Conservation (phyloP, 2,329 filamentous ascomycete genomes). For the Phialophora expanda region DNA sequence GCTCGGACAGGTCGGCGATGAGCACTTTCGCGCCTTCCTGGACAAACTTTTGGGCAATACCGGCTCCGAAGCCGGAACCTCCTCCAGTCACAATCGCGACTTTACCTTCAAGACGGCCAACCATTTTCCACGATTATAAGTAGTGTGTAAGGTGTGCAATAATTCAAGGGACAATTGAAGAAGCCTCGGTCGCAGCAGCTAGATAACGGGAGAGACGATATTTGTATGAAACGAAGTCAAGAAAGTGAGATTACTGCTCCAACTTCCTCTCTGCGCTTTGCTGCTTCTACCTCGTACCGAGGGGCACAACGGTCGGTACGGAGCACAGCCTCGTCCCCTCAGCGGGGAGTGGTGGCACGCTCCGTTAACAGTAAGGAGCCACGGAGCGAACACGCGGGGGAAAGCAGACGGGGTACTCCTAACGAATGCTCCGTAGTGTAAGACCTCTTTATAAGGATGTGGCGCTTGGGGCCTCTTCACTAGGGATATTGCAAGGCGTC, state of each 20-base stretch:
- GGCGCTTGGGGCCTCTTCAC: too few relatives aligned
- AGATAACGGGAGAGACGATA: neutral
- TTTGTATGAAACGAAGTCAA: neutral
- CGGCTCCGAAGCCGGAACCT: constrained; percentile 51
- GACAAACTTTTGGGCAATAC: constrained; percentile 48
- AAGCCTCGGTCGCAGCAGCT: neutral
- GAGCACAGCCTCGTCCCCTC: constrained; percentile 21
- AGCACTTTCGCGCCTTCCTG: constrained; percentile 46
- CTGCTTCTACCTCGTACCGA: neutral
- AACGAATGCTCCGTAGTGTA: too few relatives aligned
- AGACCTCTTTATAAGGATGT: too few relatives aligned
- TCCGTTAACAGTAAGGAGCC: neutral
- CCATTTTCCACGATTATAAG: constrained; percentile 14
- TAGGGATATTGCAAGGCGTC: too few relatives aligned
- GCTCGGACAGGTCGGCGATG: constrained; percentile 40
- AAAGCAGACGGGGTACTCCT: neutral
- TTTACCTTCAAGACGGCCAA: constrained; percentile 45
- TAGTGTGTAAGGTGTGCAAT: neutral
- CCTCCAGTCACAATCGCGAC: constrained; percentile 51
- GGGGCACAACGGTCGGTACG: constrained; percentile 1
- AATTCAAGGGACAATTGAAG: neutral
- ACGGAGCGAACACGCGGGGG: constrained; percentile 5
- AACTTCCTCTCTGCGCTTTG: neutral
- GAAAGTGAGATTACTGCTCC: neutral
- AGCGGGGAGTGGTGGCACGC: constrained; percentile 18